Conservation (phyloP, 331 rosid genomes). For the Quercus phellos region DNA sequence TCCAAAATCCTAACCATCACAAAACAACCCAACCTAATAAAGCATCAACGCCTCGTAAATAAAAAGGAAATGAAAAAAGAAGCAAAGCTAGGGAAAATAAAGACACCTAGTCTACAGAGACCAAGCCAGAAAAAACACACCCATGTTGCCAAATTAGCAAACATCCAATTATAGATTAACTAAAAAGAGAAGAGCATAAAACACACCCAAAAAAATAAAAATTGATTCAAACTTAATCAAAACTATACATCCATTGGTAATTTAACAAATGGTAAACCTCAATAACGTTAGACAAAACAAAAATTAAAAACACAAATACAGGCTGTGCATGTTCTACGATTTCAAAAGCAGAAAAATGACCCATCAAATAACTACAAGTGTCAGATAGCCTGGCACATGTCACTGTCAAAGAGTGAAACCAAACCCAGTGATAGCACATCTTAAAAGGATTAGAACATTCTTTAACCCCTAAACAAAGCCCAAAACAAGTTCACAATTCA, state of each 20-base stretch:
- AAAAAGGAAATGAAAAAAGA: too few relatives aligned
- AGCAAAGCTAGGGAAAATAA: too few relatives aligned
- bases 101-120: not conserved
- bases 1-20: not conserved
- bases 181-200: not conserved
- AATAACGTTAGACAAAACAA: conserved; percentile 1
- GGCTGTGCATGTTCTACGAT: conserved; percentile 2
- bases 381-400: not conserved
- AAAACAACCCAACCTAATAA: not conserved
- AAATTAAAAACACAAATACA: not conserved
- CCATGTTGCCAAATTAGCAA: not conserved
- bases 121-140: not conserved
- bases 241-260: not conserved
- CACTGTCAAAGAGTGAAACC: not conserved
- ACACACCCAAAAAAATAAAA: not conserved
- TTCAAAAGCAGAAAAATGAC: not conserved
- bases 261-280: not conserved
- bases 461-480: too few relatives aligned
- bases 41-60: not conserved
- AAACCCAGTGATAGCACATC: not conserved
- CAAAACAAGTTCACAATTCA: too few relatives aligned
- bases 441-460: not conserved
- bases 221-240: not conserved
- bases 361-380: not conserved
- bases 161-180: not conserved